Evolutionary conservation across 352 stramenopile species (phyloP).

Genomic region (Globisporangium middletonii): DNA sequence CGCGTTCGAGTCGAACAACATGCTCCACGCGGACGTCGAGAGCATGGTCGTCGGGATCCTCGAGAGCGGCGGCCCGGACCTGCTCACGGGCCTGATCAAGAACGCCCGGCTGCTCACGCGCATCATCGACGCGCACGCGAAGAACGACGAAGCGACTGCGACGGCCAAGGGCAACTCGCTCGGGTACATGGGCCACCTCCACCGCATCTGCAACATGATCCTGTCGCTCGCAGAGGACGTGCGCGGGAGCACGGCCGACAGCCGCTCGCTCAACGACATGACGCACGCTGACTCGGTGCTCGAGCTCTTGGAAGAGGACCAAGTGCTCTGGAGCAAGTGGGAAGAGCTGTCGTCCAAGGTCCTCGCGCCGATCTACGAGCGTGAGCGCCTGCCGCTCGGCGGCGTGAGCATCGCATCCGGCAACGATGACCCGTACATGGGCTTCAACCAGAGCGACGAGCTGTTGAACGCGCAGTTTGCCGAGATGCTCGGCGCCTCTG

Average conservation of each 20-base stretch:
- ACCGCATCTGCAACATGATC: constrained; percentile 85
- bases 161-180: constrained; percentile 61
- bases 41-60: constrained; percentile 83
- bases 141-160: constrained; percentile 62
- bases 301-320: constrained; percentile 75
- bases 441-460: constrained; percentile 67
- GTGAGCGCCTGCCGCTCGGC: constrained; percentile 68
- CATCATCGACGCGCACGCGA: constrained; percentile 71
- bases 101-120: constrained; percentile 60
- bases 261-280: constrained; percentile 76
- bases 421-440: constrained; percentile 70
- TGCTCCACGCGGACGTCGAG: constrained; percentile 83
- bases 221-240: constrained; percentile 75
- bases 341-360: constrained; percentile 67
- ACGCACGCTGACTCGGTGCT: constrained; percentile 75
- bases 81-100: constrained; percentile 73
- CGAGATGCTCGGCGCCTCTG: constrained; percentile 71
- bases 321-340: constrained; percentile 72
- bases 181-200: constrained; percentile 77
- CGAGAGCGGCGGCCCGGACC: constrained; percentile 67
- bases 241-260: constrained; percentile 52
- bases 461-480: constrained; percentile 80
- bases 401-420: constrained; percentile 47
- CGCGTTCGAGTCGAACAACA: constrained; percentile 84
- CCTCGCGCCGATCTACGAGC: constrained; percentile 70